These are phyloP conservation scores for Ilex aquifolium DNA, from an alignment of 257 asterid species.

Conservation along the genomic window DNA sequence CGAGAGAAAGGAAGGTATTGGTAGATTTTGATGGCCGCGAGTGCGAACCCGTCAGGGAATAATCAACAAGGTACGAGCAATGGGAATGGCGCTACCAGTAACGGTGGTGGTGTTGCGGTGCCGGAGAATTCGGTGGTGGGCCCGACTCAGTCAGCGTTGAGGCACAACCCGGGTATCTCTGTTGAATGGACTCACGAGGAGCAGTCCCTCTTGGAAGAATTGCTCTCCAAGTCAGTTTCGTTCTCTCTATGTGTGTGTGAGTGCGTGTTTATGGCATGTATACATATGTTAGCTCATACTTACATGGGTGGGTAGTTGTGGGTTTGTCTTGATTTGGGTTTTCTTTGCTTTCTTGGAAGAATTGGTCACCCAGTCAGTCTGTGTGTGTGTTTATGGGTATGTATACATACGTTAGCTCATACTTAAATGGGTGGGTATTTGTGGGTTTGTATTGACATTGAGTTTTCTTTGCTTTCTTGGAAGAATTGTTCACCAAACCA, in stretches of 20 bases:
- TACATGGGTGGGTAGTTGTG: too few relatives aligned
- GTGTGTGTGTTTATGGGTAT: too few relatives aligned
- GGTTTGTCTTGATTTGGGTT: neutral
- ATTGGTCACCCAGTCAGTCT: neutral
- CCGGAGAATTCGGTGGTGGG: constrained; percentile 60
- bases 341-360: constrained; percentile 1
- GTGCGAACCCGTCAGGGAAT: constrained; percentile 62
- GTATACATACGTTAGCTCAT: too few relatives aligned
- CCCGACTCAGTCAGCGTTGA: constrained; percentile 51
- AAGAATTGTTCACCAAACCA: too few relatives aligned
- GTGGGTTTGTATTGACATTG: too few relatives aligned
- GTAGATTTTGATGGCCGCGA: constrained; percentile 63
- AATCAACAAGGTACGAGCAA: constrained; percentile 32
- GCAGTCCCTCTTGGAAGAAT: constrained; percentile 72
- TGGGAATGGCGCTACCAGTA: constrained; percentile 39
- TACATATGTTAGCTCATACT: neutral
- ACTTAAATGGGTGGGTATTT: too few relatives aligned
- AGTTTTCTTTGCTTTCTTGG: too few relatives aligned
- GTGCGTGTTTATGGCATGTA: neutral
- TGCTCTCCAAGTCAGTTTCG: constrained; percentile 53
- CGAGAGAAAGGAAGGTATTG: too few relatives aligned
- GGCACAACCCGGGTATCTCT: constrained; percentile 76
- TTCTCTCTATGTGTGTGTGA: neutral
- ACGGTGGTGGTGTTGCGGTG: constrained; percentile 31
- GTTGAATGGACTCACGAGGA: constrained; percentile 72